Evolutionary conservation across 1,139 yeast genomes (phyloP).

Genomic region (Taphrina sp.): DNA sequence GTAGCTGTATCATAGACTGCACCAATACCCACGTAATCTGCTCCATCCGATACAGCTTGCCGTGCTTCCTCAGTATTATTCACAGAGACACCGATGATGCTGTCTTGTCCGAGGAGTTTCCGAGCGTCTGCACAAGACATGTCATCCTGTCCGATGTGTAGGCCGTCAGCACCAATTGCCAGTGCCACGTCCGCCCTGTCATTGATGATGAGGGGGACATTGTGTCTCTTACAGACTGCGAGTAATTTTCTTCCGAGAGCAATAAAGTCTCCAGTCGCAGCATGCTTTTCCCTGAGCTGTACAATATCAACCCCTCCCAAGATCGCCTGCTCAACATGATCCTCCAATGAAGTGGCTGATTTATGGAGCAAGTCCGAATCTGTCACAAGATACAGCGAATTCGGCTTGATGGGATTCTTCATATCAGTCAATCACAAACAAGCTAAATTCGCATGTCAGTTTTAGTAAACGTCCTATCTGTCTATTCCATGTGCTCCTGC

Average conservation of each 20-base stretch:
- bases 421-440: too few species aligned
- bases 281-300: constrained; percentile 76
- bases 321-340: constrained; percentile 56
- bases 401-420: not conserved
- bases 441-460: too few species aligned
- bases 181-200: constrained; percentile 87
- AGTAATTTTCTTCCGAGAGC: constrained; percentile 62
- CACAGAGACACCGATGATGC: constrained; percentile 79
- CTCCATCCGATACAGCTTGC: constrained; percentile 55
- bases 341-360: constrained; percentile 53
- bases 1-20: constrained; percentile 75
- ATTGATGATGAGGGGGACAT: constrained; percentile 78
- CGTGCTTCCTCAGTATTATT: constrained; percentile 59
- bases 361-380: constrained; percentile 74
- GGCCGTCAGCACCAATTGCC: constrained; percentile 87
- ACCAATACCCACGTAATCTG: constrained; percentile 87
- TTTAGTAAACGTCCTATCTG: too few species aligned
- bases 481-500: too few species aligned
- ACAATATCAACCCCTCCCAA: constrained; percentile 74
- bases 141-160: constrained; percentile 93
- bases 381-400: constrained; percentile 73
- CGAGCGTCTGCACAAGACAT: constrained; percentile 62
- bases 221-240: constrained; percentile 55
- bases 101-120: constrained; percentile 63
- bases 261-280: constrained; percentile 68